Conservation (phyloP, 352 stramenopile genomes). For the Globisporangium polare region DNA sequence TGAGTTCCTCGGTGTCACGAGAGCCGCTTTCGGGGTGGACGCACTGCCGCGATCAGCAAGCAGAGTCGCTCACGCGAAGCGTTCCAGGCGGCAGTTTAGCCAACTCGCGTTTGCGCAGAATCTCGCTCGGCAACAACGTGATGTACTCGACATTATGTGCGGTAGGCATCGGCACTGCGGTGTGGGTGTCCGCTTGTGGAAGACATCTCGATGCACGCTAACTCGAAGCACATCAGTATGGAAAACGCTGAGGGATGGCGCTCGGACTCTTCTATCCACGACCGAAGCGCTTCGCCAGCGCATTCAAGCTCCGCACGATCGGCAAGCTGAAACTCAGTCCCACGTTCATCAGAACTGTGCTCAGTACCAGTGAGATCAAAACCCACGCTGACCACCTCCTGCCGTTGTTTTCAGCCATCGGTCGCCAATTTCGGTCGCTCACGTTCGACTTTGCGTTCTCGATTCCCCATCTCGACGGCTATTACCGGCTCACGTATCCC, state of each 20-base stretch:
- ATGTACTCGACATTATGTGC: neutral
- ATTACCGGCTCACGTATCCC: neutral
- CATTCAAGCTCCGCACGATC: slow-evolving; percentile 3
- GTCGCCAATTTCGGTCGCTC: neutral
- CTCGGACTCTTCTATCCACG: slow-evolving; percentile 20
- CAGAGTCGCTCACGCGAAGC: neutral
- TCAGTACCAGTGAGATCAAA: neutral
- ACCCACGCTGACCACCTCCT: neutral
- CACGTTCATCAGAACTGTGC: neutral
- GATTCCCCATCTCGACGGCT: too few relatives aligned
- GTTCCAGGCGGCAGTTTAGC: too few relatives aligned
- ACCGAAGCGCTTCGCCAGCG: slow-evolving; percentile 11
- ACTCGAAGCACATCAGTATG: neutral
- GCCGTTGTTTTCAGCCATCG: neutral
- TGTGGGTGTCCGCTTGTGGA: neutral
- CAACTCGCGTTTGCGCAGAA: neutral
- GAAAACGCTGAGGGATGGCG: too few relatives aligned
- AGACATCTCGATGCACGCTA: neutral
- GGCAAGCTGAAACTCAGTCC: neutral
- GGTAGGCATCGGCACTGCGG: neutral
- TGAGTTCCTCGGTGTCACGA: neutral
- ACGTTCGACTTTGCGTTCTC: neutral
- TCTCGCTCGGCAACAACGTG: neutral
- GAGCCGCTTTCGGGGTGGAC: neutral
- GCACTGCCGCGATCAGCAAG: neutral